Conservation (phyloP, 169 alveolate genomes). For the Cryptosporidium xiaoi region DNA sequence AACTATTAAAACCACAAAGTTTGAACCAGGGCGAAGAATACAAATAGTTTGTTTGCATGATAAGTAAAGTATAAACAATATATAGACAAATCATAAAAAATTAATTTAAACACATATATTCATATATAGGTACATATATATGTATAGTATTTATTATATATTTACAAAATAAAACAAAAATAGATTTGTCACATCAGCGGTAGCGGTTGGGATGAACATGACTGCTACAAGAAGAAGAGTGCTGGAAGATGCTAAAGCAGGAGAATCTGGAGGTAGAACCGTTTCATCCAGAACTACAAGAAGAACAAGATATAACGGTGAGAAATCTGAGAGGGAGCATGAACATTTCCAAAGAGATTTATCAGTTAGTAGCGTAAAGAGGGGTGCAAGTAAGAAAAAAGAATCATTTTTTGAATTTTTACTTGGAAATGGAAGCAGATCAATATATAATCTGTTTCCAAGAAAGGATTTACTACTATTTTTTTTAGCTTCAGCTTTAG, state of each 20-base stretch:
- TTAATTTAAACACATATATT: too few relatives aligned
- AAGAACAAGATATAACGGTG: neutral
- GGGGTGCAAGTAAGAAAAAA: conserved; percentile 5
- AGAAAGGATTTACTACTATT: conserved; percentile 18
- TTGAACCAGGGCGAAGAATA: too few relatives aligned
- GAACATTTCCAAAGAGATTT: too few relatives aligned
- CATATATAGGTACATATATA: neutral
- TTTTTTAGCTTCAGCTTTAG: conserved; percentile 46
- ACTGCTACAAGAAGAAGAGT: conserved; percentile 70
- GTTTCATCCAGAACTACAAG: conserved; percentile 22
- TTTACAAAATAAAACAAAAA: too few relatives aligned
- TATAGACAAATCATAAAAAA: too few relatives aligned
- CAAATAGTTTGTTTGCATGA: too few relatives aligned
- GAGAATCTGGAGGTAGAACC: neutral
- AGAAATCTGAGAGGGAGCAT: too few relatives aligned
- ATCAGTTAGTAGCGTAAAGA: too few relatives aligned
- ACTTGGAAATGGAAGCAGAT: neutral
- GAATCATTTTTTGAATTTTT: neutral
- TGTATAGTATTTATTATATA: neutral
- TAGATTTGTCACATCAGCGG: too few relatives aligned
- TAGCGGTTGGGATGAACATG: conserved; percentile 3
- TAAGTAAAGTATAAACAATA: too few relatives aligned
- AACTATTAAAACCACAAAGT: too few relatives aligned
- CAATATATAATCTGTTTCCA: conserved; percentile 11
- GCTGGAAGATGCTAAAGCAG: conserved; percentile 19